Percentiles rank a stretch among this genome's conserved stretches.
Conservation (phyloP, 2,329 filamentous ascomycete species). For the Fusarium camptoceras region DNA sequence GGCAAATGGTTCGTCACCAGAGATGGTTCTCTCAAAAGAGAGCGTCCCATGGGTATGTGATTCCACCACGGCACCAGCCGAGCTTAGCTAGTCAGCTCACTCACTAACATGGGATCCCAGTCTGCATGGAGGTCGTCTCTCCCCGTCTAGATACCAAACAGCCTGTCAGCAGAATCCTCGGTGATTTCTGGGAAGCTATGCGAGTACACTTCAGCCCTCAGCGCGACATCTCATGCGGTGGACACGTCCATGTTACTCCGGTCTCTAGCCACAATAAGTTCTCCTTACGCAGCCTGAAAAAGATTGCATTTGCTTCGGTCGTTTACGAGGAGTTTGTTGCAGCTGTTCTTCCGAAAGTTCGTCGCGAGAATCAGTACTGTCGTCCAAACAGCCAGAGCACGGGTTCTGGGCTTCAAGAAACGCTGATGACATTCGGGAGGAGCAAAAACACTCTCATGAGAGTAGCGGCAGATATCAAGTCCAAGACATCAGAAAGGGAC, state of each 20-base stretch:
- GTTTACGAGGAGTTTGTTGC: constrained; percentile 53
- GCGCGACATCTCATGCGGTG: constrained; percentile 52
- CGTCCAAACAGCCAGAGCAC: constrained; percentile 49
- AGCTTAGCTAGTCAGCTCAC: not conserved
- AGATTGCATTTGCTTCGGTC: constrained; percentile 53
- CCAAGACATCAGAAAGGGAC: constrained; percentile 45
- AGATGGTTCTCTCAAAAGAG: constrained; percentile 55
- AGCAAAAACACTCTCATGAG: constrained; percentile 41
- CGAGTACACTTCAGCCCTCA: constrained; percentile 55
- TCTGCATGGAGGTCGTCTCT: constrained; percentile 58
- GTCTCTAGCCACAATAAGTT: constrained; percentile 51
- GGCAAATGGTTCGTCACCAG: constrained; percentile 57
- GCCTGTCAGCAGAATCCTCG: constrained; percentile 49
- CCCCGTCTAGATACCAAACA: constrained; percentile 53
- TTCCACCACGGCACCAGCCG: not conserved
- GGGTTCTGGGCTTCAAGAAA: constrained; percentile 47
- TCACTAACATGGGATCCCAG: constrained; percentile 40
- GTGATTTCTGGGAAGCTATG: constrained; percentile 58
- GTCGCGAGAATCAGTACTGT: constrained; percentile 54
- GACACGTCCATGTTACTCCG: constrained; percentile 56
- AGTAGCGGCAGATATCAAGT: constrained; percentile 49
- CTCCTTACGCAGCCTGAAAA: constrained; percentile 51
- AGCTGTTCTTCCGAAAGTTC: constrained; percentile 48
- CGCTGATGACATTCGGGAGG: constrained; percentile 47
- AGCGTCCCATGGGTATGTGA: constrained; percentile 51